phyloP scores from a whole-genome alignment of 2,329 filamentous ascomycete genomes.

The Albophoma yamanashiensis region DNA sequence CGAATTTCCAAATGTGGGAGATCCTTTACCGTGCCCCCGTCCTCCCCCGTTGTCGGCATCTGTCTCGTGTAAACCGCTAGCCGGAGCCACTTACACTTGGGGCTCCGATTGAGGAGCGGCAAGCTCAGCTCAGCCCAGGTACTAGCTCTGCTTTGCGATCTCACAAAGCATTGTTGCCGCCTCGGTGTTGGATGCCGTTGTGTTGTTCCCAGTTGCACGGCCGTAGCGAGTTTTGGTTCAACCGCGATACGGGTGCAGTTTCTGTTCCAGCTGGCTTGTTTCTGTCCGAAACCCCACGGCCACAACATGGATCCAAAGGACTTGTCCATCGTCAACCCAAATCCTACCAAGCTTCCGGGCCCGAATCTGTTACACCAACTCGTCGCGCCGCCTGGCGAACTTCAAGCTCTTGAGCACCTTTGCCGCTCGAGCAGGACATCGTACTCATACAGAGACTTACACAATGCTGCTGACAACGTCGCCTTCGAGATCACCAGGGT shows the following conservation, averaged over 20 bases:
- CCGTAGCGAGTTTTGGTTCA: not conserved
- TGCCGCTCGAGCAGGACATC: conserved; percentile 15
- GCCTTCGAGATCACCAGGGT: conserved; percentile 34
- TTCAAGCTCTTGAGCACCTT: conserved; percentile 21
- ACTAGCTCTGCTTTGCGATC: not conserved
- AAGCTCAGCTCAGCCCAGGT: not conserved
- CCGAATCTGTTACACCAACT: conserved; percentile 45
- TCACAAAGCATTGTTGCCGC: not conserved
- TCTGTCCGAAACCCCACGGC: not conserved
- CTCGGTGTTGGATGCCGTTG: not conserved
- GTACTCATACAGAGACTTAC: conserved; percentile 53
- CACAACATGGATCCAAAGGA: conserved; percentile 13
- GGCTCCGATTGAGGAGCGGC: not conserved
- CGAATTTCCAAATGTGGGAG: not conserved
- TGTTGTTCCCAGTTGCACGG: not conserved
- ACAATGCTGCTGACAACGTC: conserved; percentile 44
- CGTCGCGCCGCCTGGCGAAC: conserved; percentile 29
- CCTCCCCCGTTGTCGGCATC: not conserved
- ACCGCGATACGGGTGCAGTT: not conserved
- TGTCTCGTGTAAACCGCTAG: not conserved
- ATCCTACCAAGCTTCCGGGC: conserved; percentile 27
- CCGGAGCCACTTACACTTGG: not conserved
- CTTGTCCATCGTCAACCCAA: conserved; percentile 36
- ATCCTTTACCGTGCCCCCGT: not conserved
- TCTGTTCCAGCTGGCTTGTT: not conserved